These are phyloP conservation scores for Neopestalotiopsis sp. DNA, from an alignment of 2,329 filamentous ascomycete species.

Conservation along the genomic window DNA sequence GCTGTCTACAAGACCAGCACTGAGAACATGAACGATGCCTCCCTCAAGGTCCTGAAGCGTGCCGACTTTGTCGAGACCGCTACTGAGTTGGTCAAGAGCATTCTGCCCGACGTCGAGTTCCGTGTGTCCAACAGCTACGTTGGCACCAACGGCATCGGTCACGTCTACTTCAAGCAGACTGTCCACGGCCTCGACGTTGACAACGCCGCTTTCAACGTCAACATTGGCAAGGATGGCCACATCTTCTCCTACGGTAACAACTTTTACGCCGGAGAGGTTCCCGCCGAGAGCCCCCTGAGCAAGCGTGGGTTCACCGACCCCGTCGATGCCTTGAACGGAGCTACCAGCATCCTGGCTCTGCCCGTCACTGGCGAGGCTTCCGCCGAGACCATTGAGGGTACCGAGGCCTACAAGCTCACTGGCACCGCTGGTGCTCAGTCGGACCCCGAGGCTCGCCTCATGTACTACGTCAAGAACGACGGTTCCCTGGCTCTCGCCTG, in stretches of 20 bases:
- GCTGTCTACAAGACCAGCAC: slow-evolving; percentile 37
- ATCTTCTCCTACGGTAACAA: slow-evolving; percentile 63
- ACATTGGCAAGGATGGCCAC: slow-evolving; percentile 56
- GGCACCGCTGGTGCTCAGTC: slow-evolving; percentile 52
- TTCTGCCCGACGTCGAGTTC: slow-evolving; percentile 46
- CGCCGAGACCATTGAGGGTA: slow-evolving; percentile 41
- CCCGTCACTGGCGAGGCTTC: slow-evolving; percentile 46
- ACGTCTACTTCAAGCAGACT: slow-evolving; percentile 66
- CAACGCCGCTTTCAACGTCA: slow-evolving; percentile 65
- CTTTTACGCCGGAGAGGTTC: slow-evolving; percentile 48
- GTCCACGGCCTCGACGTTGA: slow-evolving; percentile 63
- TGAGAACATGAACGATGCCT: slow-evolving; percentile 27
- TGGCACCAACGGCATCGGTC: slow-evolving; percentile 58
- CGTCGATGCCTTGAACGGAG: slow-evolving; percentile 46
- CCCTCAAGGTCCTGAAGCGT: slow-evolving; percentile 33
- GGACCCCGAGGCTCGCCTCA: slow-evolving; percentile 59
- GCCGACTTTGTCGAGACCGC: slow-evolving; percentile 49
- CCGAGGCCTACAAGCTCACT: slow-evolving; percentile 49
- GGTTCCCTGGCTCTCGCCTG: slow-evolving; percentile 55
- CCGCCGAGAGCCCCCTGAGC: slow-evolving; percentile 42
- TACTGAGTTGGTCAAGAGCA: slow-evolving; percentile 46
- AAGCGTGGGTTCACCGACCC: slow-evolving; percentile 50
- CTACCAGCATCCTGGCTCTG: slow-evolving; percentile 43
- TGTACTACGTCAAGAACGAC: slow-evolving; percentile 57
- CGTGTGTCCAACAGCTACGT: slow-evolving; percentile 59